Conservation (phyloP, 768 basidiomycete species). For the Coprinellus aureogranulatus region DNA sequence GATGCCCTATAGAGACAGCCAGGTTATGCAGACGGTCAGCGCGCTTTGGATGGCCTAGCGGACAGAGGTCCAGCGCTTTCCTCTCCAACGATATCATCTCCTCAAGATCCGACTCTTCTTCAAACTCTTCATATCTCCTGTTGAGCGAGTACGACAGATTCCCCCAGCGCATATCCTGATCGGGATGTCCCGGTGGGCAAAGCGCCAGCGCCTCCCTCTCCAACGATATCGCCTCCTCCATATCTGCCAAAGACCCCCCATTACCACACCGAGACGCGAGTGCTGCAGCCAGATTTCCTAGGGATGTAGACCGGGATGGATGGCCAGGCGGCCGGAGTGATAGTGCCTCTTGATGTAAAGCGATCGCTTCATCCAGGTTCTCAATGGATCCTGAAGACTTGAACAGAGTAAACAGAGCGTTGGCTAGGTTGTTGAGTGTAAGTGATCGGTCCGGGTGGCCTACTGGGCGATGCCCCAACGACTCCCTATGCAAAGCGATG, state of each 20-base stretch:
- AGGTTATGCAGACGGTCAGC: conserved; percentile 11
- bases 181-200: too few relatives aligned
- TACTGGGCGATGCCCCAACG: too few relatives aligned
- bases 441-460: conserved; percentile 7
- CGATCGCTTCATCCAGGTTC: not conserved
- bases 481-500: too few relatives aligned
- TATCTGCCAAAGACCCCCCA: not conserved
- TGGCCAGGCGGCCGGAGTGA: not conserved
- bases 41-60: conserved; percentile 11
- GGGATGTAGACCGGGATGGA: not conserved
- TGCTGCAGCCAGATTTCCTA: conserved; percentile 5
- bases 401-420: conserved; percentile 11
- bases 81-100: not conserved
- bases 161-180: too few relatives aligned
- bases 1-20: conserved; percentile 19
- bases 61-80: not conserved
- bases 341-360: not conserved
- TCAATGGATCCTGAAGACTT: conserved; percentile 5
- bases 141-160: too few relatives aligned
- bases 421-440: conserved; percentile 11
- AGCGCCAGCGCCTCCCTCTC: conserved; percentile 12
- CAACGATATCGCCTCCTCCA: conserved; percentile 19
- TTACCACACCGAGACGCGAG: conserved; percentile 6
- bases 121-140: not conserved
- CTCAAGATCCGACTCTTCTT: not conserved